Conservation (phyloP, 192 early-diverging fungal genomes). For the Coemansia sp. region DNA sequence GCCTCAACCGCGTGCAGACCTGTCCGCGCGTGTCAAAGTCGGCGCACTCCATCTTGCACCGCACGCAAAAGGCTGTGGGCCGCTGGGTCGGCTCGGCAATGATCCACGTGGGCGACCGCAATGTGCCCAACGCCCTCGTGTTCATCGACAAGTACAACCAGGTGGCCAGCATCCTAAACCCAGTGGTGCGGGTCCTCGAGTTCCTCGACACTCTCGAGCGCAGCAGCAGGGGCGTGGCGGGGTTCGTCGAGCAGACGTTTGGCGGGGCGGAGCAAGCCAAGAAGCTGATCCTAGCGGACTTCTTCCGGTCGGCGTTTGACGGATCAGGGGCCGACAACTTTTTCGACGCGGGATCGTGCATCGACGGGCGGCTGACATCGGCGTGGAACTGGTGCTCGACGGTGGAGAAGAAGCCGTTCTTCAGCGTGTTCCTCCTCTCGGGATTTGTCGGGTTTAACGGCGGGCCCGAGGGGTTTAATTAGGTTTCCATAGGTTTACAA, state of each 20-base stretch:
- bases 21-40: conserved; percentile 78
- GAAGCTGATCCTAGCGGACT: conserved; percentile 83
- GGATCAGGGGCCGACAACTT: conserved; percentile 92
- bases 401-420: conserved; percentile 92
- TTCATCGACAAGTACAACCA: conserved; percentile 99
- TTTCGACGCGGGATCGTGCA: conserved; percentile 89
- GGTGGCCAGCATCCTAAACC: conserved; percentile 92
- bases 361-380: conserved; percentile 92
- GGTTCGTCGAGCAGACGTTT: conserved; percentile 72
- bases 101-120: conserved; percentile 96
- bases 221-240: conserved; percentile 53
- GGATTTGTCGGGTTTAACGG: conserved; percentile 82
- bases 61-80: conserved; percentile 79
- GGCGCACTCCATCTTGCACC: conserved; percentile 88
- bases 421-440: conserved; percentile 79
- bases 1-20: conserved; percentile 89
- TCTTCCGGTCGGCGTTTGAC: conserved; percentile 96
- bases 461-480: conserved; percentile 35
- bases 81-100: conserved; percentile 94
- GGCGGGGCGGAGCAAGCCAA: conserved; percentile 60
- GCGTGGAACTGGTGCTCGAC: conserved; percentile 90
- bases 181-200: conserved; percentile 74
- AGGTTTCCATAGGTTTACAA: conserved; percentile 7
- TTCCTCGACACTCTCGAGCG: conserved; percentile 61
- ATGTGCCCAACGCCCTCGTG: conserved; percentile 97